Evolutionary conservation across 2,329 filamentous ascomycete genomes (phyloP), one percentile per base, ranked within the genome.

Genomic region (Septoria linicola): DNA sequence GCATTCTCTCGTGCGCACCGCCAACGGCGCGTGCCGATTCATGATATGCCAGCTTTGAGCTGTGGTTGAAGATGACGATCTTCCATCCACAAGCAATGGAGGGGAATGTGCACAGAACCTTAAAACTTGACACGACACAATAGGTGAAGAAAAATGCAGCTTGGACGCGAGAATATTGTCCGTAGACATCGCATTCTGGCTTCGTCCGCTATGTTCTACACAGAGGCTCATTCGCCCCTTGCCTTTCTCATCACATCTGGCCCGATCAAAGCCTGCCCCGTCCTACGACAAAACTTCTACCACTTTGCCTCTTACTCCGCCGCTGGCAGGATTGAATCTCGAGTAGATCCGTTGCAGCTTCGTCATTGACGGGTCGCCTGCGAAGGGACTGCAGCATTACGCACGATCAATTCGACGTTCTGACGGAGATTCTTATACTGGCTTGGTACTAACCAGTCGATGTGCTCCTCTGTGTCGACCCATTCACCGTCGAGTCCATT

Each of bases 1-100:
- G 84, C 86, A 87, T 75, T 37, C 53, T 59, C 14, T 41, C 36
- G 36, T 39, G 36, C 36, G 36, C 36, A 53, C 49, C 45, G 40
- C 37, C 25, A 35, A 32, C 25, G 20, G 45, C 42, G 55, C 52
- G 52, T 53, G 44, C 30, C 32, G 27, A 54, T 49, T 51, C 56
- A 59, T 59, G 41, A 43, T 57, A 39, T 42, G 30, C 35, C 25
- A 23, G 30, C 40, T 42, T 27, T n/a, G 16, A 44, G 41, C 32
- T 35, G 32, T 13, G 6, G 32, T n/a, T n/a, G n/a, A n/a, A n/a
- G n/a, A n/a, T n/a, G n/a, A n/a, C n/a, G n/a, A n/a, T n/a, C n/a
- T n/a, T n/a, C n/a, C n/a, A n/a, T n/a, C n/a, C n/a, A n/a, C n/a
- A 8, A 35, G 6, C n/a, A 14, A 35, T 10, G 32, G 8, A 35